phyloP scores from a whole-genome alignment of 1,284 basidiomycete genomes.

The Malassezia restricta region DNA sequence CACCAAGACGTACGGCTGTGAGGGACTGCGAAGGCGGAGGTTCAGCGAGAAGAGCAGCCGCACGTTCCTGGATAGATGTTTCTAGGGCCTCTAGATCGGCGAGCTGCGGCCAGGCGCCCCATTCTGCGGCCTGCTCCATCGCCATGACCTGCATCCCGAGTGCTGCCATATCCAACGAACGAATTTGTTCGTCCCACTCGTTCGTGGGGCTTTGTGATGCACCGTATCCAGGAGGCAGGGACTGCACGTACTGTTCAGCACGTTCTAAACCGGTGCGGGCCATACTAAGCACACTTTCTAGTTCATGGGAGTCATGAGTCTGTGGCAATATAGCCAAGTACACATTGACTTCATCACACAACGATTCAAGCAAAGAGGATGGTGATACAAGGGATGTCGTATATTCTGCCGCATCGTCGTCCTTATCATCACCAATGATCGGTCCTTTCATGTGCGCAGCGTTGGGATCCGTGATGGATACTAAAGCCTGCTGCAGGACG shows the following conservation, averaged over 20 bases:
- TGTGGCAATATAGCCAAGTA: neutral
- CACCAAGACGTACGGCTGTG: constrained; percentile 8
- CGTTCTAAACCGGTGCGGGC: neutral
- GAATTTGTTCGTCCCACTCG: constrained; percentile 5
- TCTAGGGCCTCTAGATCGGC: neutral
- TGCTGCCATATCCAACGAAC: neutral
- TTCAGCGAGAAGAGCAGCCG: neutral
- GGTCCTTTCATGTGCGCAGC: neutral
- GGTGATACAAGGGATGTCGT: constrained; percentile 11
- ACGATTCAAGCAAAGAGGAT: constrained; percentile 8
- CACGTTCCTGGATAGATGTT: neutral
- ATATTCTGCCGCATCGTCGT: neutral
- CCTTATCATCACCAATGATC: neutral
- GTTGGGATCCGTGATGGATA: neutral
- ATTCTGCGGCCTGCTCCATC: neutral
- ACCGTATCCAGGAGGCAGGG: constrained; percentile 1
- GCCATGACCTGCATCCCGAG: neutral
- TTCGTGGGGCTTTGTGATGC: constrained; percentile 11
- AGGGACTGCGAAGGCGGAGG: constrained; percentile 11
- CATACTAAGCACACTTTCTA: neutral
- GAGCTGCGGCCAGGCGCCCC: neutral
- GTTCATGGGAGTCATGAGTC: neutral
- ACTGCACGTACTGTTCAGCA: neutral
- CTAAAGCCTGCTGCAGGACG: neutral
- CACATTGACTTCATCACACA: constrained; percentile 5